Evolutionary conservation across 148 eudicot genomes (phyloP).

Genomic region (Cornus controversa): DNA sequence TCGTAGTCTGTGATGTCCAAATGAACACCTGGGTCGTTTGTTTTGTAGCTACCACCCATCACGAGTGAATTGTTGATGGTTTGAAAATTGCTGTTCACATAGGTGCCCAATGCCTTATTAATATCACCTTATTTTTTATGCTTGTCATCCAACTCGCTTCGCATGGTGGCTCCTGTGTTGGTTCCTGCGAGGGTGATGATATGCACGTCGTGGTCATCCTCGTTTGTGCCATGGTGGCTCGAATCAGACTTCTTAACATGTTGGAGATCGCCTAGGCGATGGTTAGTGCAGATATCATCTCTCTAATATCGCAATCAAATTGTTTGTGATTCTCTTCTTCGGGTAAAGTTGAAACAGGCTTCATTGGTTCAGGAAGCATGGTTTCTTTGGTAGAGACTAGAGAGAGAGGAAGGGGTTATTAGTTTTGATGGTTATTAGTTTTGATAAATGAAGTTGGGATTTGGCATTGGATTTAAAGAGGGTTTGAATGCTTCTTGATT

Average conservation of each 20-base stretch:
- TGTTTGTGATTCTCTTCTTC: slow-evolving; percentile 33
- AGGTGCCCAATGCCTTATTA: slow-evolving; percentile 39
- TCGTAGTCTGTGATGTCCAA: slow-evolving; percentile 43
- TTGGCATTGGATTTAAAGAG: slow-evolving; percentile 8
- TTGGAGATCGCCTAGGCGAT: slow-evolving; percentile 46
- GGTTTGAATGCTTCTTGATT: no score
- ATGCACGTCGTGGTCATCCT: slow-evolving; percentile 44
- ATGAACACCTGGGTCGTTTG: slow-evolving; percentile 89
- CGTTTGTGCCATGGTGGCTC: slow-evolving; percentile 28
- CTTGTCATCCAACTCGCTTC: slow-evolving; percentile 42
- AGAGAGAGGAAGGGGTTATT: background rate
- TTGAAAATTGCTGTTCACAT: slow-evolving; percentile 82
- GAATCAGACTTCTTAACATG: slow-evolving; percentile 37
- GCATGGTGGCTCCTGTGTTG: slow-evolving; percentile 78
- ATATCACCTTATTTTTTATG: slow-evolving; percentile 3
- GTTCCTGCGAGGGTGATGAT: slow-evolving; percentile 72
- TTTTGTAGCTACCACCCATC: slow-evolving; percentile 57
- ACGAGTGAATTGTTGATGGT: slow-evolving; percentile 81
- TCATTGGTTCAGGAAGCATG: background rate
- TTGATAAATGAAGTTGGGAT: slow-evolving; percentile 5
- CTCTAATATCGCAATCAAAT: slow-evolving; percentile 51
- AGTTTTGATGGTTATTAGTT: background rate
- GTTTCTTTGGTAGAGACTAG: slow-evolving; percentile 23
- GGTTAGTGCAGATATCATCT: slow-evolving; percentile 53
- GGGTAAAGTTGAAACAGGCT: no score